Conservation (phyloP, 2,329 filamentous ascomycete genomes). For the Sporothrix inflata region DNA sequence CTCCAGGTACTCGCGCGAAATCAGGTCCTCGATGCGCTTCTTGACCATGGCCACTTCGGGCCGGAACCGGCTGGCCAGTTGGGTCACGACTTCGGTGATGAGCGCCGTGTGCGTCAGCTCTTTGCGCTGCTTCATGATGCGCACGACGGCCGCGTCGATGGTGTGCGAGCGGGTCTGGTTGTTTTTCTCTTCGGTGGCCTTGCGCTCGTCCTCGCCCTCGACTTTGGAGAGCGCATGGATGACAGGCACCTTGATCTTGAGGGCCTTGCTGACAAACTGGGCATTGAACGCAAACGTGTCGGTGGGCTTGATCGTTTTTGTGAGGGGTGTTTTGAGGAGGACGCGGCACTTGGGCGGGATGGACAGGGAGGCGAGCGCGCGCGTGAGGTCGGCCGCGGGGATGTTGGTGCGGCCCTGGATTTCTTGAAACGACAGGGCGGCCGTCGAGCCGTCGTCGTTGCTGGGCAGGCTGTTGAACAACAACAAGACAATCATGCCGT, state of each 20-base stretch:
- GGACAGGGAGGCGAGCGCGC: slow-evolving; percentile 79
- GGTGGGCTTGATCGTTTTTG: slow-evolving; percentile 73
- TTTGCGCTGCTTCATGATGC: slow-evolving; percentile 87
- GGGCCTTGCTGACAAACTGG: slow-evolving; percentile 76
- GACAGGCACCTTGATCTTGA: slow-evolving; percentile 88
- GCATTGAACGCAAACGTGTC: slow-evolving; percentile 85
- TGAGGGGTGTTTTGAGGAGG: slow-evolving; percentile 77
- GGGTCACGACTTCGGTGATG: slow-evolving; percentile 71
- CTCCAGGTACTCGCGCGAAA: slow-evolving; percentile 77
- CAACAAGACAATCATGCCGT: slow-evolving; percentile 85
- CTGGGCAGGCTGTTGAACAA: slow-evolving; percentile 79
- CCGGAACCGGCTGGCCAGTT: slow-evolving; percentile 70
- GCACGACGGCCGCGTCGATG: slow-evolving; percentile 75
- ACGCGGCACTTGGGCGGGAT: slow-evolving; percentile 83
- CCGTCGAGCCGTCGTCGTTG: slow-evolving; percentile 45
- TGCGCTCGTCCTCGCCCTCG: slow-evolving; percentile 71
- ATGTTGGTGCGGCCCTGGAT: slow-evolving; percentile 85
- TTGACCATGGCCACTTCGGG: slow-evolving; percentile 79
- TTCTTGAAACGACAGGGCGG: slow-evolving; percentile 65
- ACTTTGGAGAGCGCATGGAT: slow-evolving; percentile 82
- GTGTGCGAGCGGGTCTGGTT: slow-evolving; percentile 71
- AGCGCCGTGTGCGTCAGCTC: slow-evolving; percentile 70
- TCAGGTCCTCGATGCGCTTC: slow-evolving; percentile 76
- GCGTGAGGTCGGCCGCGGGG: slow-evolving; percentile 70
- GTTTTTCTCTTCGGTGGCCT: slow-evolving; percentile 75